Base-by-base conservation (phyloP, 164 flowering plant genomes). In the Kingdonia uniflora region DNA sequence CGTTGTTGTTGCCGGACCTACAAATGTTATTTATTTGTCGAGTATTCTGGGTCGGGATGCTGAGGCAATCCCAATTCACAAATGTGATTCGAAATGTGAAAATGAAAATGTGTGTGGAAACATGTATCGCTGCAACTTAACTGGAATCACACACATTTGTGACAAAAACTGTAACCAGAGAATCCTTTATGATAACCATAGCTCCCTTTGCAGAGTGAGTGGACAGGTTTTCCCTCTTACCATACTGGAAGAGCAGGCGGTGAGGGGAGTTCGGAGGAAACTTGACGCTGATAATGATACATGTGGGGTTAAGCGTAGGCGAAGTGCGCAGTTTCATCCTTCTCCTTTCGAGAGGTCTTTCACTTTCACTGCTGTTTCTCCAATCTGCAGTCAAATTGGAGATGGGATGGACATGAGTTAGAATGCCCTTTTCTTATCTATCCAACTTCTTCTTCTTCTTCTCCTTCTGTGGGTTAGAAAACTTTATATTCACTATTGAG, bases 111-210 rank as follows among this genome's bases (percentile, higher is more conserved):
- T 92, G 39, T 92, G 88, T 66, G 98, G 88, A 21, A 92, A 92
- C 65, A 82, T 92, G 81, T 92, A 78, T 59, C 81, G 76, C 64
- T 92, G 98, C 88, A 88, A 75, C 71, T 75, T 85, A 70, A 92
- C 98, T n/a, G 95, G 91, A 23, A 63, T 75, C 41, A 87, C 96
- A 10, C 96, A 92, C 71, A 82, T 92, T 56, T 92, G 98, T 79
- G 98, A 92, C 81, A 85, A 92, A 76, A 92, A 92, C 60, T 92
- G 98, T 84, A 70, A 92, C 80, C 98, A 88, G 91, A 74, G 91
- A 68, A 87, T 92, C 60, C 43, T 92, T 61, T 87, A 85, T 68
- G 98, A 87, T 71, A 92, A 92, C 70, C 87, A 79, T 67, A 80
- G 76, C 76, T 92, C 95, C 38, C 85, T 92, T 60, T 88, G 98